phyloP scores from a whole-genome alignment of 2,329 filamentous ascomycete genomes.

The Penicillium sp. region DNA sequence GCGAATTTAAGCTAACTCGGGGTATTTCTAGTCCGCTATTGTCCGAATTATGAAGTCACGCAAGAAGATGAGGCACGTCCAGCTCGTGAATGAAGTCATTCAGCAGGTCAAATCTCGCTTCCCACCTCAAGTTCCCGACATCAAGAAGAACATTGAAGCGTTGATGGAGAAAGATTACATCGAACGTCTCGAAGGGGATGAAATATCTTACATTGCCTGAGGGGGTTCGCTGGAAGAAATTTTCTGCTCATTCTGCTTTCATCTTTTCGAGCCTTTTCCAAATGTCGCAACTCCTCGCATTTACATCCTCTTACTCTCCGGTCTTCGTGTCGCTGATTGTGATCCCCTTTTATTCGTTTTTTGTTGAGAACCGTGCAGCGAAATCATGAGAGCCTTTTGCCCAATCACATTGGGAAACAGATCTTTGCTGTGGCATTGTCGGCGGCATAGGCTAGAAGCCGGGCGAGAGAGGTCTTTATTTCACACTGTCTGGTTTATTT shows the following conservation, averaged over 20 bases:
- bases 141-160: slow-evolving; percentile 99
- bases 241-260: neutral
- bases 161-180: slow-evolving; percentile 98
- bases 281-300: slow-evolving; percentile 3
- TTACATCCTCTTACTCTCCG: neutral
- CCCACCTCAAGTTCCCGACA: slow-evolving; percentile 85
- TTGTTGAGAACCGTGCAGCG: neutral
- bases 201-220: slow-evolving; percentile 89
- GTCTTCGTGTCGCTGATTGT: neutral
- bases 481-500: slow-evolving; percentile 16
- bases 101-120: slow-evolving; percentile 91
- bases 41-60: slow-evolving; percentile 99
- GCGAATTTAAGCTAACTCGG: too few relatives aligned
- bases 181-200: slow-evolving; percentile 88
- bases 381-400: too few relatives aligned
- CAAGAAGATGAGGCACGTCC: slow-evolving; percentile 96
- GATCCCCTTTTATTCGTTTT: slow-evolving; percentile 1
- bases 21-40: slow-evolving; percentile 70
- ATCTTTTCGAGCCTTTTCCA: slow-evolving; percentile 5
- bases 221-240: neutral
- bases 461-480: too few relatives aligned
- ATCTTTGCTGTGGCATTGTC: too few relatives aligned
- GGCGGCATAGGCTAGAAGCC: slow-evolving; percentile 3
- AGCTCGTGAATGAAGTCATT: slow-evolving; percentile 92
- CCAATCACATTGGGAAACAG: too few relatives aligned